phyloP scores from a whole-genome alignment of 1,284 basidiomycete species.

The Trichosporon sp. region DNA sequence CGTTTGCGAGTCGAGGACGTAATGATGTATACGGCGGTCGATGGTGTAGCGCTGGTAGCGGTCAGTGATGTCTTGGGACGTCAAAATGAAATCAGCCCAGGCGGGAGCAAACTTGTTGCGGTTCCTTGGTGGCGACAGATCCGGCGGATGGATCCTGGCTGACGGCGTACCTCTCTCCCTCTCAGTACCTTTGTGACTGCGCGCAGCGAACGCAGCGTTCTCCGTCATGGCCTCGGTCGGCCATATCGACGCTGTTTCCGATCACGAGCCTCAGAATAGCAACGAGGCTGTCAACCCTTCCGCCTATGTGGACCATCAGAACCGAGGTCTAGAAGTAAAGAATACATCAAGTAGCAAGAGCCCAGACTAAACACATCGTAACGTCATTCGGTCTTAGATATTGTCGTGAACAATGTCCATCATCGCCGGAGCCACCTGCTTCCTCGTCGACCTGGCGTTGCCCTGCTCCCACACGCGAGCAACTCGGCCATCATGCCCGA shows the following conservation, averaged over 20 bases:
- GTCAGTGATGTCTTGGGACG: not conserved
- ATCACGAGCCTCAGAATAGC: too few species aligned
- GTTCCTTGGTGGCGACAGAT: not conserved
- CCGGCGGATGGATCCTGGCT: too few species aligned
- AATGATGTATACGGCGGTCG: not conserved
- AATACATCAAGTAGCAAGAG: not conserved
- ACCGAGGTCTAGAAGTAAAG: not conserved
- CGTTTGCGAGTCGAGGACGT: not conserved
- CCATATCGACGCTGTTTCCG: too few species aligned
- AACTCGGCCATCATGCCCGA: slow-evolving; percentile 23
- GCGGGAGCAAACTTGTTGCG: not conserved
- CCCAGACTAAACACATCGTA: not conserved
- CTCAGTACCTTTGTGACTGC: too few species aligned
- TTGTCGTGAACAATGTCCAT: slow-evolving; percentile 39
- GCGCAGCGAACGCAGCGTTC: too few species aligned
- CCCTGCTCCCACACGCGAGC: slow-evolving; percentile 66
- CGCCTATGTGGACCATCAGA: too few species aligned
- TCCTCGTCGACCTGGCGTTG: slow-evolving; percentile 67
- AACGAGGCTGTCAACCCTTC: too few species aligned
- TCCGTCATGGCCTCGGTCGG: too few species aligned
- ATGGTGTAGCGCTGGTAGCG: not conserved
- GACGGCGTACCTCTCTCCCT: too few species aligned
- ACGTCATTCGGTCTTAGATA: slow-evolving; percentile 30
- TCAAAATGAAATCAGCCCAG: slow-evolving; percentile 1
- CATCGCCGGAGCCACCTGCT: slow-evolving; percentile 67